Base-by-base conservation (phyloP, 805 yeast genomes). In the Ogataea glucozyma region DNA sequence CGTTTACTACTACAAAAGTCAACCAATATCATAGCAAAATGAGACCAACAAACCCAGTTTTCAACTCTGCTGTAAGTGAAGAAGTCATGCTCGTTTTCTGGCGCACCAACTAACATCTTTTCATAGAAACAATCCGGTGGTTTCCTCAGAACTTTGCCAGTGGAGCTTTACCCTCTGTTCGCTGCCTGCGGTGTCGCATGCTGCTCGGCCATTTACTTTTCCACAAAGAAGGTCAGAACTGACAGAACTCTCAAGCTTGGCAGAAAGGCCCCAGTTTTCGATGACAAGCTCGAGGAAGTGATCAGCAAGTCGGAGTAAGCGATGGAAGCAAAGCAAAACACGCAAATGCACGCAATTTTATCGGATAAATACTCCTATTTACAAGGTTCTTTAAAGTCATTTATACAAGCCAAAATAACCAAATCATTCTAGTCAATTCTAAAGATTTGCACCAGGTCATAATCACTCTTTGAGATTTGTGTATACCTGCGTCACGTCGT, bases 401-500 rank as follows among this genome's bases (percentile, higher is more conserved):
- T 42, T 40, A 39, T 33, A 38, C 31, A 43, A 12, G 12, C 23
- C 6, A 13, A 21, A 14, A n/a, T 26, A 26, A n/a, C n/a, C n/a
- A n/a, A n/a, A n/a, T n/a, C n/a, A n/a, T n/a, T n/a, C n/a, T n/a
- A n/a, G n/a, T n/a, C n/a, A n/a, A n/a, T n/a, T n/a, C n/a, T n/a
- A n/a, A n/a, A n/a, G n/a, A n/a, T n/a, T n/a, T n/a, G n/a, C n/a
- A n/a, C n/a, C n/a, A n/a, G n/a, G n/a, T n/a, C n/a, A n/a, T n/a
- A n/a, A n/a, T n/a, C n/a, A 39, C 21, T 71, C 75, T 46, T 68
- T 73, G 52, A 78, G 69, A 60, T 88, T 91, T 22, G 87, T 76
- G 65, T 86, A 87, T 46, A 86, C 79, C 48, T 79, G 88, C 6
- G 88, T 80, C 16, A 91, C 86, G 54, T 93, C 98, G 38, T 84